Evolutionary conservation across 805 yeast genomes (phyloP), one percentile per base, ranked within the genome.

Genomic region (Isabelozyma heimii): DNA sequence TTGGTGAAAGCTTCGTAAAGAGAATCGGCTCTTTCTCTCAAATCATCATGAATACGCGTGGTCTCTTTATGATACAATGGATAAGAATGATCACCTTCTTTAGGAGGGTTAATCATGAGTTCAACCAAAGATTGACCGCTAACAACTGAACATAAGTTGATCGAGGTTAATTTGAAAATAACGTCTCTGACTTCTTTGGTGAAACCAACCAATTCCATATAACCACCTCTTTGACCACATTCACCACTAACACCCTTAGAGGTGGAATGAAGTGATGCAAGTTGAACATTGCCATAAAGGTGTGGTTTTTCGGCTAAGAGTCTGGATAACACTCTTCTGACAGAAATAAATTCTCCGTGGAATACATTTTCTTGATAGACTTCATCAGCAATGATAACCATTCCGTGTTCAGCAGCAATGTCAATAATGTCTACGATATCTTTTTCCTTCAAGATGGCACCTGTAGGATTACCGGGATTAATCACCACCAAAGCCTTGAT

Each of bases 171-270:
- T 72, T 94, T 94, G 67, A 87, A 76, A 46, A 94, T 77, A 47
- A 88, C 79, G 28, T 82, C 87, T 58, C 77, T 72, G 14, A 91
- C 85, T 42, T 86, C 91, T 3, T 75, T 76, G 12, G 79, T 73
- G 69, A 94, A 88, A 1, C 97, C 97, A 9, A 85, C 80, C 7
- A 91, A 72, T 70, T 94, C 99, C 94, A 94, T 88, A 75, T 91
- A 94, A 5, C 99, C 99, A 60, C 98, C 99, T 72, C 99, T 84
- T 75, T 94, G 99, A 52, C 99, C 99, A 79, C 99, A 94, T 72
- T 94, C 99, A 53, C 99, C 99, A 53, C 90, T 81, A 58, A 91
- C 90, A 67, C 99, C 99, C 70, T 94, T 94, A 10, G 98, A 92
- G 40, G 96, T 90, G n/a, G 98, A 91, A 69, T 94, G 98, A 57